Base-by-base conservation (phyloP, 768 basidiomycete genomes). In the Agaricus subrufescens region DNA sequence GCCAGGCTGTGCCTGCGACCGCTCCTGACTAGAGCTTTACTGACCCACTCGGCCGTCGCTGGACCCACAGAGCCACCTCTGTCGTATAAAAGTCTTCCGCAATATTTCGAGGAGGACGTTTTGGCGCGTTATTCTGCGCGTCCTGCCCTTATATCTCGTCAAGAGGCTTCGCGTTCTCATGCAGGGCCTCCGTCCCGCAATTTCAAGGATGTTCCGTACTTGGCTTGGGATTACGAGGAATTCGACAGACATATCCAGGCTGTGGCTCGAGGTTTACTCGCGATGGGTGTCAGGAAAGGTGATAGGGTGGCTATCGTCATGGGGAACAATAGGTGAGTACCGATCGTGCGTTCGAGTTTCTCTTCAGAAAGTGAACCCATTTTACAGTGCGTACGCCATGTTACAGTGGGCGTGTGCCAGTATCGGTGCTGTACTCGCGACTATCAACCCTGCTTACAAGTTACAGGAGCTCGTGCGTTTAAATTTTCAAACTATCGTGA, bases 321-420 rank as follows among this genome's bases (percentile, higher is more conserved):
- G 89, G 91, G 90, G 4, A 94, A 92, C 58, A 88, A 82, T 57
- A 93, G 91, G 91, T 89, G 60, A 37, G 72, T 60, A 3, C 15
- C 9, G 8, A n/a, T 44, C 25, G 9, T 2, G 25, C 27, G 27
- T 48, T 34, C 15, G 15, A n/a, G 26, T 15, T 31, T 27, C 30
- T 37, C 29, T n/a, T 3, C 10, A 1, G 29, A 14, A 19, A 5
- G 23, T 25, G 29, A 29, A 48, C n/a, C 29, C 6, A 47, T 30
- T 54, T 30, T 58, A 30, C 59, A 91, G 90, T 63, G 75, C 88
- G 15, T 94, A 94, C 66, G 89, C 89, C 0, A 75, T 81, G 72
- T 70, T 92, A 25, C 91, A 94, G 62, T 92, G 89, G 91, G 91
- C 91, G 3, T 89, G 87, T 57, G 88, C 89, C n/a, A 83, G 81